Evolutionary conservation across 495 filamentous ascomycete species (phyloP).

Genomic region (Daldinia vernicosa): DNA sequence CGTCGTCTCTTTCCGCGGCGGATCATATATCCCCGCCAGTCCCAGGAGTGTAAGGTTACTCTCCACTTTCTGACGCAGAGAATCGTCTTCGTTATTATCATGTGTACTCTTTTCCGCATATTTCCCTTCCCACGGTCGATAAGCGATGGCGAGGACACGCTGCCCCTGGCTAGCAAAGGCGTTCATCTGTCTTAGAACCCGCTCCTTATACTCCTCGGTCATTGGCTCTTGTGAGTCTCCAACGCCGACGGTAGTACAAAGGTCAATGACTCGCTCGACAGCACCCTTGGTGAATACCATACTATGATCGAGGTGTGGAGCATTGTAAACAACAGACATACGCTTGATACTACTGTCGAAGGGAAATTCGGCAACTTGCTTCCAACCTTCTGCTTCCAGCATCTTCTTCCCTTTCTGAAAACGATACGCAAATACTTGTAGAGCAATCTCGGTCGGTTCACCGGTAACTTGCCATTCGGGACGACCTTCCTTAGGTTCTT

Average conservation of each 20-base stretch:
- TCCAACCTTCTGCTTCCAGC: conserved; percentile 64
- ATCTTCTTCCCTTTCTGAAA: conserved; percentile 69
- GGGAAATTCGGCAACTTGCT: conserved; percentile 76
- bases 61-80: conserved; percentile 61
- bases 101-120: conserved; percentile 34
- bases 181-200: conserved; percentile 71
- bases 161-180: conserved; percentile 78
- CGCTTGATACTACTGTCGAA: conserved; percentile 85
- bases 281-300: conserved; percentile 82
- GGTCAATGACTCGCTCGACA: conserved; percentile 78
- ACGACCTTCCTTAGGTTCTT: conserved; percentile 45
- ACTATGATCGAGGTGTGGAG: conserved; percentile 47
- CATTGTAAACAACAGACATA: conserved; percentile 79
- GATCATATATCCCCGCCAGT: conserved; percentile 80
- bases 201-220: conserved; percentile 66
- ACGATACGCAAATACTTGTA: conserved; percentile 80
- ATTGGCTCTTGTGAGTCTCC: conserved; percentile 61
- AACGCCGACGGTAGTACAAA: conserved; percentile 69
- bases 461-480: conserved; percentile 75
- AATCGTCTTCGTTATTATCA: conserved; percentile 40
- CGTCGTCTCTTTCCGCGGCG: conserved; percentile 73
- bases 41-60: conserved; percentile 68
- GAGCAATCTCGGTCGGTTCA: conserved; percentile 84
- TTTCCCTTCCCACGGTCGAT: conserved; percentile 56
- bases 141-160: conserved; percentile 79